phyloP scores from a whole-genome alignment of 148 eudicot genomes.

The Euryodendron excelsum region DNA sequence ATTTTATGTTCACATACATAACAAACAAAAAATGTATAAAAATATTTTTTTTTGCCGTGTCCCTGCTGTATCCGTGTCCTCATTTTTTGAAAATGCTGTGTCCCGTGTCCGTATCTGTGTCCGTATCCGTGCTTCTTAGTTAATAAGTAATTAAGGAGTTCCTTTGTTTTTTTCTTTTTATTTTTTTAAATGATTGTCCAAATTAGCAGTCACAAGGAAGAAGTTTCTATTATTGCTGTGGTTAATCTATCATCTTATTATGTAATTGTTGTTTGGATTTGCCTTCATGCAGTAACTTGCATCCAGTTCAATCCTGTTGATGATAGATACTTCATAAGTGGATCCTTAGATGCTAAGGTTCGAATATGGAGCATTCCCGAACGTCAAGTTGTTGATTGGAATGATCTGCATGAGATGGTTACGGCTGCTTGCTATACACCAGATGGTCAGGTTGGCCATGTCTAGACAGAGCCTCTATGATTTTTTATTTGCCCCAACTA shows the following conservation, averaged over 20 bases:
- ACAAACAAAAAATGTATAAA: too few relatives aligned
- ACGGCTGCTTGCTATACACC: constrained; percentile 98
- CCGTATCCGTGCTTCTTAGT: too few relatives aligned
- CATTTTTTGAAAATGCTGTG: too few relatives aligned
- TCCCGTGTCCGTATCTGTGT: too few relatives aligned
- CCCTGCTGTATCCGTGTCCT: too few relatives aligned
- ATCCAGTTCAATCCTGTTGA: constrained; percentile 94
- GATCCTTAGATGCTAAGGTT: constrained; percentile 91
- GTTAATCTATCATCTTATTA: constrained; percentile 12
- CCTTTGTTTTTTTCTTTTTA: not conserved
- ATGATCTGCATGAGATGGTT: constrained; percentile 95
- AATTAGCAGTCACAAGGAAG: not conserved
- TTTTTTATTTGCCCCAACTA: constrained; percentile 1
- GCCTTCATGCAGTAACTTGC: constrained; percentile 71
- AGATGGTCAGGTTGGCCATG: constrained; percentile 77
- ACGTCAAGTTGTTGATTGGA: constrained; percentile 92
- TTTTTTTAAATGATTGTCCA: not conserved
- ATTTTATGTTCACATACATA: too few relatives aligned
- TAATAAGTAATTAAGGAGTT: not conserved
- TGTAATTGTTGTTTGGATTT: constrained; percentile 17
- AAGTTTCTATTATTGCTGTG: not conserved
- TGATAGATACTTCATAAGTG: constrained; percentile 90
- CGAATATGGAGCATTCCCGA: constrained; percentile 98
- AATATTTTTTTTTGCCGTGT: too few relatives aligned
- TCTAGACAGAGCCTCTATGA: not conserved